Percentiles rank a stretch among this genome's conserved stretches.
These are phyloP conservation scores for Blastocystis sp. DNA, from an alignment of 352 stramenopile species.

Conservation along the genomic window DNA sequence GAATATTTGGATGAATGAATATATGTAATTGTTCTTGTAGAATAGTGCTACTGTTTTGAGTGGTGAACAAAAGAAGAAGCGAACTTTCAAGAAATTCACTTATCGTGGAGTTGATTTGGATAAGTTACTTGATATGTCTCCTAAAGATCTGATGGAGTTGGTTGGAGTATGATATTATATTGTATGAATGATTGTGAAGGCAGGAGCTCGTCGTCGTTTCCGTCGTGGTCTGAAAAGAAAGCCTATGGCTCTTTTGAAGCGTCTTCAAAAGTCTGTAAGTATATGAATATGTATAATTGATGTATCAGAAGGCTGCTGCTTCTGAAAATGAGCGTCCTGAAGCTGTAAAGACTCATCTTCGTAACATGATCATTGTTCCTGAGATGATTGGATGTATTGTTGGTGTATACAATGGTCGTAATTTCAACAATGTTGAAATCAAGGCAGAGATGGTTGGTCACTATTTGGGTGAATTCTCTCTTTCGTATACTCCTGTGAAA, in stretches of 20 bases:
- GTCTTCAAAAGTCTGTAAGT: constrained; percentile 93
- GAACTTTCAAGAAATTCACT: constrained; percentile 99
- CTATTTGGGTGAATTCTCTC: constrained; percentile 99
- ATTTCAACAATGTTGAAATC: constrained; percentile 99
- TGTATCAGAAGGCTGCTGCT: constrained; percentile 91
- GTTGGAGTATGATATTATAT: constrained; percentile 73
- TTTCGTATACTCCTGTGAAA: constrained; percentile 90
- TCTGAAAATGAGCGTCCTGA: constrained; percentile 89
- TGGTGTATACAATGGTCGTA: constrained; percentile 99
- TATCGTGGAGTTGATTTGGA: constrained; percentile 98
- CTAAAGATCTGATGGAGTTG: constrained; percentile 98
- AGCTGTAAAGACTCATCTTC: constrained; percentile 98
- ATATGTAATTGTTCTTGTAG: background rate
- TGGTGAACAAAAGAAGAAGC: constrained; percentile 82
- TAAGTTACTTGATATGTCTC: constrained; percentile 93
- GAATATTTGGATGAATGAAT: background rate
- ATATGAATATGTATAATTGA: constrained; percentile 76
- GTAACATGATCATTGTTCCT: constrained; percentile 99
- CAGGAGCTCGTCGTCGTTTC: constrained; percentile 92
- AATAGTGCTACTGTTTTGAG: constrained; percentile 27
- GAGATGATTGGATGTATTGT: constrained; percentile 99
- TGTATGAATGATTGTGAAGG: constrained; percentile 39
- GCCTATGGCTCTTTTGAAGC: constrained; percentile 98
- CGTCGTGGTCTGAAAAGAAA: constrained; percentile 97
- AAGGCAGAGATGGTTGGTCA: constrained; percentile 99